Base-by-base conservation (phyloP, 768 basidiomycete species). In the Pseudohyphozyma bogoriensis region DNA sequence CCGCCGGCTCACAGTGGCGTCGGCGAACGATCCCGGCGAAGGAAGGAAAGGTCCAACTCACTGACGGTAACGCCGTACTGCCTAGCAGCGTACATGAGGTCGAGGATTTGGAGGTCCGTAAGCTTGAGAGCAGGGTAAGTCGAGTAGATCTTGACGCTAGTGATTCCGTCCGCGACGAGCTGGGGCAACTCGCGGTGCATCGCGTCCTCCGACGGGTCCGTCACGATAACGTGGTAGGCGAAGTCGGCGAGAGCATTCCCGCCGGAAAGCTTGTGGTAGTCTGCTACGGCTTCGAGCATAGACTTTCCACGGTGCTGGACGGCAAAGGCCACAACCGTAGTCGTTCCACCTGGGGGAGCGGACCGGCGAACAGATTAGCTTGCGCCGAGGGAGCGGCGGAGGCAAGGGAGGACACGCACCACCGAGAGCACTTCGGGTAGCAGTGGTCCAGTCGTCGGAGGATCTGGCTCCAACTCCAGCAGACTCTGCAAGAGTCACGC, bases 241-340 rank as follows among this genome's bases (percentile, higher is more conserved):
- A 74, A 75, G 60, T 75, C 75, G 60, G 70, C 70, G 33, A 72
- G 59, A 12, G 73, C 63, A 45, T 70, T 66, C 20, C 61, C 69
- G 15, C 68, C 66, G 20, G 75, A 71, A 1, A 72, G 68, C 28
- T 68, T 60, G 59, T 75, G 71, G 44, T 76, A 76, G 15, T 69
- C 72, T 33, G 73, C 70, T 16, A 75, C 71, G 11, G 73, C 74
- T 6, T 62, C 59, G 15, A 66, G 65, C 42, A 72, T 57, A 31
- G 64, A 72, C 20, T 39, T 33, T 22, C 69, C 69, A 11, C 67
- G 60, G 49, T 60, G 46, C 63, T 76, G 75, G 0, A 72, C 71
- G 7, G 75, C 75, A 50, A 76, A 76, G 11, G 75, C 73, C 13
- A 76, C 58, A 32, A 76, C 68, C n/a, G 73, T 74, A 3, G 75